phyloP scores from a whole-genome alignment of 768 basidiomycete species.

The Vararia minispora region DNA sequence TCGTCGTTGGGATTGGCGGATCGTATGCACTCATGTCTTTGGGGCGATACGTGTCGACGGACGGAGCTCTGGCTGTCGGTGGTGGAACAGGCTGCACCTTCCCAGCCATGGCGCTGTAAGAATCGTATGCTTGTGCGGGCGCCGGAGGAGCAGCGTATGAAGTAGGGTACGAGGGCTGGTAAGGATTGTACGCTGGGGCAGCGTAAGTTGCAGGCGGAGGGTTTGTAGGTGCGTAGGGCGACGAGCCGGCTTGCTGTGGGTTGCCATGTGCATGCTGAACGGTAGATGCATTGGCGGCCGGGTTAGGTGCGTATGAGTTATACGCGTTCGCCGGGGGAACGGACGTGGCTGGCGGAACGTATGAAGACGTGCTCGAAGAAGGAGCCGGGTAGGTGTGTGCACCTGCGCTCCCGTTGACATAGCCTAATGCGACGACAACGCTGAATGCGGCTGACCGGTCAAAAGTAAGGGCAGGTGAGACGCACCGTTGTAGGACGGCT shows the following conservation, averaged over 20 bases:
- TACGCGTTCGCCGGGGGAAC: background rate
- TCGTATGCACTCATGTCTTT: constrained; percentile 22
- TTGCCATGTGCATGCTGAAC: background rate
- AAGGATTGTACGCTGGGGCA: constrained; percentile 17
- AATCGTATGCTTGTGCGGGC: too few species aligned
- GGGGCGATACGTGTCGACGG: constrained; percentile 15
- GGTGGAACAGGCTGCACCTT: background rate
- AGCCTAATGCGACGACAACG: too few species aligned
- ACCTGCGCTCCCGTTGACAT: too few species aligned
- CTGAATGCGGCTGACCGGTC: too few species aligned
- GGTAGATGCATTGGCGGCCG: background rate
- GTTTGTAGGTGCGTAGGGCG: constrained; percentile 6
- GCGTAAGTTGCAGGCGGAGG: constrained; percentile 9
- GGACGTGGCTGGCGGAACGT: background rate
- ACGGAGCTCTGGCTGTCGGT: constrained; percentile 1
- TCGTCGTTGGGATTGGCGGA: constrained; percentile 20
- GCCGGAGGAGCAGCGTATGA: background rate
- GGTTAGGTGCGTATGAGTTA: background rate
- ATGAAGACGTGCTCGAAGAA: constrained; percentile 1
- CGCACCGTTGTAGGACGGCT: too few species aligned
- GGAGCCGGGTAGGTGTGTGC: too few species aligned
- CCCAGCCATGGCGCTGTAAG: background rate
- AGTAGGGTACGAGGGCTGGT: constrained; percentile 10
- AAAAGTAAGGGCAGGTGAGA: too few species aligned
- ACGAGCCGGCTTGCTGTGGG: constrained; percentile 2